Evolutionary conservation across 495 filamentous ascomycete genomes (phyloP).

Genomic region (Daldinia vernicosa): DNA sequence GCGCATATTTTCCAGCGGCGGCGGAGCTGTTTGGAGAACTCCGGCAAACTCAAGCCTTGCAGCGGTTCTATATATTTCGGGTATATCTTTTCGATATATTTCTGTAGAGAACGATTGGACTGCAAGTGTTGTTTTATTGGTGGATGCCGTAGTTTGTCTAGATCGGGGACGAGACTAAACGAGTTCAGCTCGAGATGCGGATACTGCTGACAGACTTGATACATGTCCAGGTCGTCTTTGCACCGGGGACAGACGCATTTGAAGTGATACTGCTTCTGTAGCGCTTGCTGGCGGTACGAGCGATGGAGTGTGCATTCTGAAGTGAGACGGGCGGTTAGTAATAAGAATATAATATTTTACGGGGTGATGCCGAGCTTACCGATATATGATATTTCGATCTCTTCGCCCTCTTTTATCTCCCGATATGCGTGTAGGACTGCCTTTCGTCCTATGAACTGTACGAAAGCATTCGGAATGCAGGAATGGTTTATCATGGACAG

Average conservation of each 20-base stretch:
- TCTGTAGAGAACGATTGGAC: slow-evolving; percentile 11
- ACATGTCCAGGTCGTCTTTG: slow-evolving; percentile 53
- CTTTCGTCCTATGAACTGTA: slow-evolving; percentile 56
- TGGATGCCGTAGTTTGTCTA: slow-evolving; percentile 40
- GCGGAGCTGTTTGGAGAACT: slow-evolving; percentile 26
- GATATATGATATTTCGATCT: slow-evolving; percentile 62
- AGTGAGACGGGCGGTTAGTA: slow-evolving; percentile 1
- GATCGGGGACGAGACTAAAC: slow-evolving; percentile 44
- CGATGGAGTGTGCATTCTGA: slow-evolving; percentile 50
- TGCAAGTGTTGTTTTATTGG: slow-evolving; percentile 14
- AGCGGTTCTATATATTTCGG: slow-evolving; percentile 18
- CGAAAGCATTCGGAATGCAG: slow-evolving; percentile 60
- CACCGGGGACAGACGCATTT: slow-evolving; percentile 54
- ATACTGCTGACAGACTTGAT: slow-evolving; percentile 52
- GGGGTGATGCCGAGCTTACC: slow-evolving; percentile 44
- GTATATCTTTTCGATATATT: slow-evolving; percentile 30
- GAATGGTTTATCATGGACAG: slow-evolving; percentile 64
- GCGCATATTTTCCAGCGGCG: slow-evolving; percentile 50
- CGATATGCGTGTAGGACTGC: slow-evolving; percentile 52
- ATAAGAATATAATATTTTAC: background rate
- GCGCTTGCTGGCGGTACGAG: slow-evolving; percentile 43
- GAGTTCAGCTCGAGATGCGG: slow-evolving; percentile 51
- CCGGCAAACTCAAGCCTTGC: background rate
- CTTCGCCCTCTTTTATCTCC: slow-evolving; percentile 55
- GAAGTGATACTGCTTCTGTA: slow-evolving; percentile 55